phyloP scores from a whole-genome alignment of 2,329 filamentous ascomycete species.

The Thermoascus crustaceus region DNA sequence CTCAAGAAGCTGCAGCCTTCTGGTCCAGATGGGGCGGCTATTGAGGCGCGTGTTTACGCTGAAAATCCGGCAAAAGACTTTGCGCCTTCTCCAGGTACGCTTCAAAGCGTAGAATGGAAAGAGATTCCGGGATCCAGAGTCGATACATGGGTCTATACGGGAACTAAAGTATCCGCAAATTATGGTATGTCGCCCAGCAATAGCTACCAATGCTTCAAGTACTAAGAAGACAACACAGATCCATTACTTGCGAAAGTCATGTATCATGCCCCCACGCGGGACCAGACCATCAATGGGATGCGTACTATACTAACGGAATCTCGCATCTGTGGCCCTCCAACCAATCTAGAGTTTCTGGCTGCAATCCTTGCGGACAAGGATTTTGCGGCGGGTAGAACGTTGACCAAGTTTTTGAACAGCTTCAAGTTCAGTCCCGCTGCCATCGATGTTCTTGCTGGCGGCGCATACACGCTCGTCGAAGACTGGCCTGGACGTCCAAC shows the following conservation, averaged over 20 bases:
- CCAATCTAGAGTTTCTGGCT: constrained; percentile 50
- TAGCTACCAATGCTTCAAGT: constrained; percentile 4
- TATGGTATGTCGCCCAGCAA: constrained; percentile 38
- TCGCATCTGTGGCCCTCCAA: constrained; percentile 46
- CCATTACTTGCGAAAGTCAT: constrained; percentile 53
- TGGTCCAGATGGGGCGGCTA: constrained; percentile 40
- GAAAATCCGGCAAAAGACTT: constrained; percentile 53
- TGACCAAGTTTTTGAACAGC: constrained; percentile 48
- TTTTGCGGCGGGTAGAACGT: constrained; percentile 45
- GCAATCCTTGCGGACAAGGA: constrained; percentile 40
- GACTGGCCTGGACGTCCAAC: constrained; percentile 51
- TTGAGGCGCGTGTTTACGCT: constrained; percentile 49
- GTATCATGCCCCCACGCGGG: constrained; percentile 39
- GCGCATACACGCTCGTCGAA: constrained; percentile 52
- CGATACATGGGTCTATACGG: constrained; percentile 57
- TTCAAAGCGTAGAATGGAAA: constrained; percentile 53
- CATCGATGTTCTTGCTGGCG: constrained; percentile 50
- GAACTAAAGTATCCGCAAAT: constrained; percentile 48
- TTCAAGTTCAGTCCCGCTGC: constrained; percentile 45
- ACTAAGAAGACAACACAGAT: constrained; percentile 22
- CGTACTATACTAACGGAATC: constrained; percentile 37
- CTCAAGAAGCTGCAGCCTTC: constrained; percentile 37
- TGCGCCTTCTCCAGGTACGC: constrained; percentile 50
- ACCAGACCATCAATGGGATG: constrained; percentile 40
- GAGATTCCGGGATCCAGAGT: constrained; percentile 43